Evolutionary conservation across 345 rosid species (phyloP).

Genomic region (Citrus reticulata): DNA sequence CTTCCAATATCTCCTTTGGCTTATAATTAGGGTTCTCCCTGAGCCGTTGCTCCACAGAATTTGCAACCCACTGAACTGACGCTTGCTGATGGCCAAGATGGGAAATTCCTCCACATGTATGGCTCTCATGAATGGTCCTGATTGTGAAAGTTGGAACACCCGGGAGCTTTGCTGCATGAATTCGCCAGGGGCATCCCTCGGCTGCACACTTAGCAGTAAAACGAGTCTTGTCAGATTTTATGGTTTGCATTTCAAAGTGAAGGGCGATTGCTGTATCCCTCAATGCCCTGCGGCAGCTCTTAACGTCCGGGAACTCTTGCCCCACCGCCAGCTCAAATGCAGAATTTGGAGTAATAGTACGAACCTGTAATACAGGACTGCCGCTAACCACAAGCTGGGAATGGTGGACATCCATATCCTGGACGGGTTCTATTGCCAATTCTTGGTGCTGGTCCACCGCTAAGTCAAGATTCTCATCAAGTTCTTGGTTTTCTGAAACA

Average conservation of each 20-base stretch:
- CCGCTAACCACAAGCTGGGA: conserved; percentile 39
- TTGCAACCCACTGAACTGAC: conserved; percentile 98
- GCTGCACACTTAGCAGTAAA: conserved; percentile 98
- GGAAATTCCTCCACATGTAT: conserved; percentile 86
- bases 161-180: conserved; percentile 96
- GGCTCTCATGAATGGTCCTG: conserved; percentile 83
- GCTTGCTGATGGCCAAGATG: conserved; percentile 99
- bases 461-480: conserved; percentile 58
- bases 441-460: conserved; percentile 58
- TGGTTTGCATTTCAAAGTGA: conserved; percentile 96
- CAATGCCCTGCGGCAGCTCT: conserved; percentile 92
- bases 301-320: conserved; percentile 97
- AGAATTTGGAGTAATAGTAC: conserved; percentile 46
- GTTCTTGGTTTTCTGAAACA: conserved; percentile 66
- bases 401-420: conserved; percentile 33
- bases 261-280: conserved; percentile 96
- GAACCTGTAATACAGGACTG: conserved; percentile 62
- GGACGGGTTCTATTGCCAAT: conserved; percentile 39
- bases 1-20: conserved; percentile 97
- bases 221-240: conserved; percentile 97
- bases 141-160: conserved; percentile 98
- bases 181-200: conserved; percentile 98
- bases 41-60: conserved; percentile 87
- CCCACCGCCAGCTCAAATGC: conserved; percentile 72
- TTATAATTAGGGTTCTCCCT: conserved; percentile 90